Conservation (phyloP, 2,329 filamentous ascomycete genomes). For the Leptographium galeiforme region DNA sequence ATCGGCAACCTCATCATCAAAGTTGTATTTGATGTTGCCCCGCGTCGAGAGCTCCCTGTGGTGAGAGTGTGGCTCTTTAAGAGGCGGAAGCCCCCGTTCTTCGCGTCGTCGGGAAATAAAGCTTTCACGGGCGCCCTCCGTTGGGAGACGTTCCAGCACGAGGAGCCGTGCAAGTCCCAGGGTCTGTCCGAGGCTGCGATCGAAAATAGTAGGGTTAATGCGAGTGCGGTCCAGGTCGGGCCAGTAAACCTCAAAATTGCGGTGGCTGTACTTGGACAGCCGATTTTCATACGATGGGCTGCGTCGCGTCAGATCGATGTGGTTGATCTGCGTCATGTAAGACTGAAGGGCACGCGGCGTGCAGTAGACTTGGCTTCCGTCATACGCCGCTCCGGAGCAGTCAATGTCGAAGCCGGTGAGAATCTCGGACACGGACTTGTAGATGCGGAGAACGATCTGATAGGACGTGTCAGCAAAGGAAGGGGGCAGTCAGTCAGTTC, state of each 20-base stretch:
- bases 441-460: slow-evolving; percentile 71
- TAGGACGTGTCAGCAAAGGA: background rate
- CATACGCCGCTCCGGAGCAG: slow-evolving; percentile 67
- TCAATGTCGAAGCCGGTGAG: slow-evolving; percentile 83
- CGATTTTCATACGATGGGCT: slow-evolving; percentile 82
- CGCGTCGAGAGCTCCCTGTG: slow-evolving; percentile 18
- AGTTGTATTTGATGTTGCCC: slow-evolving; percentile 63
- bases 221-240: slow-evolving; percentile 58
- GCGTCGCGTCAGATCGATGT: slow-evolving; percentile 63
- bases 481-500: background rate
- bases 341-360: slow-evolving; percentile 64
- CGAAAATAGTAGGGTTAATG: slow-evolving; percentile 76
- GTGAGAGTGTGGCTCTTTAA: slow-evolving; percentile 20
- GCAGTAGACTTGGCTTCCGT: slow-evolving; percentile 68
- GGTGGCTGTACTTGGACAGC: slow-evolving; percentile 70
- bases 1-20: slow-evolving; percentile 72
- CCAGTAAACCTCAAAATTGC: slow-evolving; percentile 79
- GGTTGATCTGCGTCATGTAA: slow-evolving; percentile 72
- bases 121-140: slow-evolving; percentile 48
- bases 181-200: slow-evolving; percentile 63
- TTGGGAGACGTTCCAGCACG: slow-evolving; percentile 67
- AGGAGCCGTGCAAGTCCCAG: slow-evolving; percentile 67
- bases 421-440: slow-evolving; percentile 73
- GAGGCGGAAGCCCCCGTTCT: slow-evolving; percentile 51
- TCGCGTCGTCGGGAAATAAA: slow-evolving; percentile 57